Conservation (phyloP, 1,139 yeast species). For the Meyerozyma guilliermondii region DNA sequence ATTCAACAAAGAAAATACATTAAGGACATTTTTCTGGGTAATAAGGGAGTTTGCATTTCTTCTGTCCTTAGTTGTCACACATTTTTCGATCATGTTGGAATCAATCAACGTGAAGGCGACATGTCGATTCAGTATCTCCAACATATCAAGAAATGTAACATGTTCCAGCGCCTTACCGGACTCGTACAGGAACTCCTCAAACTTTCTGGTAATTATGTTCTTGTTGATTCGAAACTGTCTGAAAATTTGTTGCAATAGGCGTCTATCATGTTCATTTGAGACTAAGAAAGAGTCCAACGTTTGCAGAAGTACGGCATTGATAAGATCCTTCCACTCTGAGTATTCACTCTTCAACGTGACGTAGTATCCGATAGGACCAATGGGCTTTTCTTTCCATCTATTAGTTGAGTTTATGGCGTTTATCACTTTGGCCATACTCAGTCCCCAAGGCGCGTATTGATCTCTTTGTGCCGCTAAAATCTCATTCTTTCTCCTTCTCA, state of each 20-base stretch:
- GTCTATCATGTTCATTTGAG: slow-evolving; percentile 56
- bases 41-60: slow-evolving; percentile 43
- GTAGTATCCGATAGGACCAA: slow-evolving; percentile 81
- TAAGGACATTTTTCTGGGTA: slow-evolving; percentile 31
- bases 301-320: slow-evolving; percentile 48
- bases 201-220: slow-evolving; percentile 49
- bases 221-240: slow-evolving; percentile 18
- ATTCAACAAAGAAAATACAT: slow-evolving; percentile 43
- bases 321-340: slow-evolving; percentile 55
- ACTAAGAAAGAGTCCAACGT: slow-evolving; percentile 66
- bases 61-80: slow-evolving; percentile 48
- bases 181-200: slow-evolving; percentile 52
- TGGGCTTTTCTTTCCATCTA: slow-evolving; percentile 46
- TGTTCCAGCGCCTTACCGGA: slow-evolving; percentile 23
- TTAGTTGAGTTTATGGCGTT: slow-evolving; percentile 30
- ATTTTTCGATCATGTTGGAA: slow-evolving; percentile 52
- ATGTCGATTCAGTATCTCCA: slow-evolving; percentile 51
- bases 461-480: slow-evolving; percentile 20
- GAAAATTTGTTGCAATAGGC: slow-evolving; percentile 41
- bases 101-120: slow-evolving; percentile 66
- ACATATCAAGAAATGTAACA: slow-evolving; percentile 54
- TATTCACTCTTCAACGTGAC: slow-evolving; percentile 53
- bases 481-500: slow-evolving; percentile 12
- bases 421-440: slow-evolving; percentile 35
- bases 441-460: slow-evolving; percentile 45